phyloP scores from a whole-genome alignment of 768 basidiomycete genomes.

The Boletus coccyginus region DNA sequence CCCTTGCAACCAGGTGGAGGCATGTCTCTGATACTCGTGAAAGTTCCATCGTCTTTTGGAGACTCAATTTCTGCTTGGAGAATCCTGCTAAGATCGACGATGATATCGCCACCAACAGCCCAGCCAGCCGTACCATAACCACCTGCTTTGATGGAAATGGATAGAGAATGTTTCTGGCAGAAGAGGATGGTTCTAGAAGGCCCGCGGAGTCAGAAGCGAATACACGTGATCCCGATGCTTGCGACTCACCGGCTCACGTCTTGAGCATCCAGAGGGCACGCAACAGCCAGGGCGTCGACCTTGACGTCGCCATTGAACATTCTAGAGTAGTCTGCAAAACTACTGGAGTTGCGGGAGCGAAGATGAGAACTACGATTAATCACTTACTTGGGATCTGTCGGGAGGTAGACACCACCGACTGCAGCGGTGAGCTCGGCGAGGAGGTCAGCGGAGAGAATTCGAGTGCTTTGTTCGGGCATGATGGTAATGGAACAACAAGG shows the following conservation, averaged over 20 bases:
- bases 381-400: constrained; percentile 41
- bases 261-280: constrained; percentile 71
- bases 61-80: constrained; percentile 65
- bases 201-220: constrained; percentile 1
- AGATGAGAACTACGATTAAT: neutral
- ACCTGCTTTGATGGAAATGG: constrained; percentile 83
- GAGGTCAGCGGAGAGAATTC: constrained; percentile 25
- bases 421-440: constrained; percentile 44
- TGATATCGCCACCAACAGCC: constrained; percentile 83
- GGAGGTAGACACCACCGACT: constrained; percentile 47
- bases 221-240: constrained; percentile 2
- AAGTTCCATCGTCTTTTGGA: constrained; percentile 51
- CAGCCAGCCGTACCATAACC: constrained; percentile 91
- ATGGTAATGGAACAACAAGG: neutral
- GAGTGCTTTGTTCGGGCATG: constrained; percentile 15
- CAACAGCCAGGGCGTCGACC: constrained; percentile 58
- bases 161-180: constrained; percentile 65
- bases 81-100: constrained; percentile 75
- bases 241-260: constrained; percentile 77
- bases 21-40: constrained; percentile 60
- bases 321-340: constrained; percentile 31
- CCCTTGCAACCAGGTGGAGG: constrained; percentile 53
- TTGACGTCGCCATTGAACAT: constrained; percentile 81
- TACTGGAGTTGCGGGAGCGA: constrained; percentile 8
- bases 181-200: constrained; percentile 61